Conservation (phyloP, 2,329 filamentous ascomycete species). For the Furcasterigmium sp. region DNA sequence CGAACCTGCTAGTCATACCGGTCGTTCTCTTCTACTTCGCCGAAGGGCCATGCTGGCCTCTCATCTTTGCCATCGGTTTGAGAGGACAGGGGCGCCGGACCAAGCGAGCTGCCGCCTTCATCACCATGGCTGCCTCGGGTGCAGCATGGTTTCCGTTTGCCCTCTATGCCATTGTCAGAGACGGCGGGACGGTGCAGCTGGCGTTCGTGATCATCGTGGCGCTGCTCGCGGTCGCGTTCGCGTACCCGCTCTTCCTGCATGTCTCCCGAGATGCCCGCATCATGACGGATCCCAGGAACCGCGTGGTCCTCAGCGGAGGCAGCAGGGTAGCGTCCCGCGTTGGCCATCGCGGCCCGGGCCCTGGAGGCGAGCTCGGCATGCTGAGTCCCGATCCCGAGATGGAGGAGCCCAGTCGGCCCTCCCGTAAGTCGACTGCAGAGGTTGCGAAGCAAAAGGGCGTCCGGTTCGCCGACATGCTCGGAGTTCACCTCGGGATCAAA, state of each 20-base stretch:
- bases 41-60: constrained; percentile 77
- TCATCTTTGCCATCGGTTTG: constrained; percentile 74
- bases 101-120: constrained; percentile 71
- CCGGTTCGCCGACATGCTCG: constrained; percentile 1
- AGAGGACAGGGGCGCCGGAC: constrained; percentile 75
- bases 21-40: constrained; percentile 71
- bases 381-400: not conserved
- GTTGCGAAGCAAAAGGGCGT: not conserved
- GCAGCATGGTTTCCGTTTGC: constrained; percentile 72
- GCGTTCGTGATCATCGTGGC: constrained; percentile 60
- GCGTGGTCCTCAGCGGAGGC: constrained; percentile 7
- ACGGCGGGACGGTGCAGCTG: constrained; percentile 54
- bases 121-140: constrained; percentile 71
- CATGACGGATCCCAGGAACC: constrained; percentile 31
- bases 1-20: constrained; percentile 51
- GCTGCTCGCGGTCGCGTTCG: constrained; percentile 38
- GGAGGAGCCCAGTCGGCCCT: not conserved
- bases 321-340: constrained; percentile 1
- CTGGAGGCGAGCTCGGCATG: constrained; percentile 7
- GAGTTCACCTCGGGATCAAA: not conserved
- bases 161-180: constrained; percentile 60
- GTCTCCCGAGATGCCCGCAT: constrained; percentile 38
- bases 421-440: not conserved
- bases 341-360: not conserved
- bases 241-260: constrained; percentile 45